Conservation (phyloP, 2,329 filamentous ascomycete genomes). For the Cryphonectria carpinicola region DNA sequence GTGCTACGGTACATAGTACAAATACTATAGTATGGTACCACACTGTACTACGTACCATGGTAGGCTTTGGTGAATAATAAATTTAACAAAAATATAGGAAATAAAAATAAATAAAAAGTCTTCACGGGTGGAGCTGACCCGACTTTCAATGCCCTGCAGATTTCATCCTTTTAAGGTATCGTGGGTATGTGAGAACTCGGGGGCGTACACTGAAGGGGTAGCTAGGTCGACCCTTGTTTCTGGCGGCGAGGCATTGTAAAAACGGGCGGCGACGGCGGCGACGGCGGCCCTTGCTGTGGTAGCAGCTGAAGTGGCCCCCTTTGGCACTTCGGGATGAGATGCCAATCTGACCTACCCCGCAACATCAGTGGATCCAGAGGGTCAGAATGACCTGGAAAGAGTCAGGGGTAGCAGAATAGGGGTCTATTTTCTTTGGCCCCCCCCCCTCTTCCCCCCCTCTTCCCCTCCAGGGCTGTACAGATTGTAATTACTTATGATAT, state of each 20-base stretch:
- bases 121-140: not conserved
- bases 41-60: not conserved
- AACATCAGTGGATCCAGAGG: constrained; percentile 9
- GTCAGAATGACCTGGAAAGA: not conserved
- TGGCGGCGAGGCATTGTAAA: not conserved
- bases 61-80: not conserved
- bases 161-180: not conserved
- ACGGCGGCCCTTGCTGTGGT: not conserved
- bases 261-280: not conserved
- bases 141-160: not conserved
- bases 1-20: not conserved
- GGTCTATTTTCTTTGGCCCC: not conserved
- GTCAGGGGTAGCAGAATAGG: constrained; percentile 4
- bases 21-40: too few relatives aligned
- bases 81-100: not conserved
- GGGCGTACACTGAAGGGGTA: not conserved
- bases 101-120: not conserved
- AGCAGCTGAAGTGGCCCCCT: constrained; percentile 1
- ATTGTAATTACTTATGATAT: not conserved
- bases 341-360: constrained; percentile 13
- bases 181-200: not conserved
- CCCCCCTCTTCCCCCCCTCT: not conserved
- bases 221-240: not conserved
- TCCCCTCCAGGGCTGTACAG: not conserved
- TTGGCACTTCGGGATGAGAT: constrained; percentile 9